Conservation (phyloP, 768 basidiomycete genomes). For the Amanita molliuscula region DNA sequence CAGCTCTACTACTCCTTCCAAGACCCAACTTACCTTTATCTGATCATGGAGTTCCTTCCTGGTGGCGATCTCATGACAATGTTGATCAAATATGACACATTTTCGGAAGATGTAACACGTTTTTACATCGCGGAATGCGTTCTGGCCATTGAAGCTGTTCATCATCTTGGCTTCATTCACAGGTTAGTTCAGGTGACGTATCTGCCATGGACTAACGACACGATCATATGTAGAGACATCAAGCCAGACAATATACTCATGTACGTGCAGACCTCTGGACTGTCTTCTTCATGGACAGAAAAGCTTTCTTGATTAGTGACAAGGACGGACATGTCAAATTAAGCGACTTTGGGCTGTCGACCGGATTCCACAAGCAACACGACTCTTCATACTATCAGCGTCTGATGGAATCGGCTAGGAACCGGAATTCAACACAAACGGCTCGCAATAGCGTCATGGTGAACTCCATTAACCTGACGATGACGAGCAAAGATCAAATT, state of each 20-base stretch:
- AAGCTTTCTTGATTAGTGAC: slow-evolving; percentile 33
- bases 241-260: slow-evolving; percentile 91
- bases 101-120: slow-evolving; percentile 94
- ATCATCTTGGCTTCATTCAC: slow-evolving; percentile 95
- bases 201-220: slow-evolving; percentile 1
- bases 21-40: slow-evolving; percentile 82
- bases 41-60: slow-evolving; percentile 98
- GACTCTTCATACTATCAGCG: slow-evolving; percentile 93
- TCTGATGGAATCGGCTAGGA: slow-evolving; percentile 55
- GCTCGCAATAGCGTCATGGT: slow-evolving; percentile 94
- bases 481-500: slow-evolving; percentile 88
- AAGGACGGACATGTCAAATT: slow-evolving; percentile 96
- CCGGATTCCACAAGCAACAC: slow-evolving; percentile 98
- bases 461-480: slow-evolving; percentile 93
- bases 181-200: slow-evolving; percentile 39
- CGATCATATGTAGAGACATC: slow-evolving; percentile 61
- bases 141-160: slow-evolving; percentile 94
- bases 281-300: neutral
- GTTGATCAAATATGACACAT: slow-evolving; percentile 99
- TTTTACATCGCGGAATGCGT: slow-evolving; percentile 99
- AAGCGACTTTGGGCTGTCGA: slow-evolving; percentile 96
- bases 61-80: slow-evolving; percentile 99
- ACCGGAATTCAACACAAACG: slow-evolving; percentile 29
- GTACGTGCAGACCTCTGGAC: slow-evolving; percentile 16
- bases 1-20: slow-evolving; percentile 99